Evolutionary conservation across 2,329 filamentous ascomycete species (phyloP), one percentile per base, ranked within the genome.

Genomic region (Diaporthe batatas): DNA sequence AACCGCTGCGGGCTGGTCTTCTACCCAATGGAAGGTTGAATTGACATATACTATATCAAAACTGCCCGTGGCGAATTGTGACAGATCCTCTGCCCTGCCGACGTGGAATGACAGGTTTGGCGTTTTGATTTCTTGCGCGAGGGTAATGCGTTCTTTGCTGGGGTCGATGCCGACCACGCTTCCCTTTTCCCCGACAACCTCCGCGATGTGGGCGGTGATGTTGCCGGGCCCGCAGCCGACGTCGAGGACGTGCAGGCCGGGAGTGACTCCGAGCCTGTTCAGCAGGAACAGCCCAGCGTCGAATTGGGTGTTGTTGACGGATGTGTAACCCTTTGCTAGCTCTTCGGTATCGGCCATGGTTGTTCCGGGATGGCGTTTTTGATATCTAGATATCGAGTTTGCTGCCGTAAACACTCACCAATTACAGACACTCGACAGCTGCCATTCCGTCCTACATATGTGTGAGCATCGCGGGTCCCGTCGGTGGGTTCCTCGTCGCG

Each of bases 181-280:
- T 7, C 62, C 62, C 6, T 39, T 67, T 21, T 75, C 74, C 36
- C 76, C 77, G 10, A 77, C 77, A 18, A 76, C 59, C 53, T 76
- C 74, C 21, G 78, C 75, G 7, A 79, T 76, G 69, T 76, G 70
- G 10, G 76, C 54, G 8, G 79, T 78, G 11, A 81, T 76, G 25
- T 80, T 78, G 21, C 80, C 81, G 1, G 79, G 79, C 10, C 81
- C 81, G 69, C 80, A 81, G 53, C 80, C 80, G 51, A 80, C 78
- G 59, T 82, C 80, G 21, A 82, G 78, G 53, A 82, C 75, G 36
- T 57, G 71, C 72, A 77, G 74, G 25, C 75, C 75, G 10, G 67
- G 68, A 21, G 62, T 25, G 71, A 80, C 67, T 1, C 59, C 67
- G 6, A 80, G 76, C 7, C 70, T 70, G 3, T 75, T 14, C 44